A percentile compares a stretch with the other conserved stretches of the same genome.
Evolutionary conservation across 176 grass and related monocot species (phyloP).

Genomic region (Alopecurus myosuroides): DNA sequence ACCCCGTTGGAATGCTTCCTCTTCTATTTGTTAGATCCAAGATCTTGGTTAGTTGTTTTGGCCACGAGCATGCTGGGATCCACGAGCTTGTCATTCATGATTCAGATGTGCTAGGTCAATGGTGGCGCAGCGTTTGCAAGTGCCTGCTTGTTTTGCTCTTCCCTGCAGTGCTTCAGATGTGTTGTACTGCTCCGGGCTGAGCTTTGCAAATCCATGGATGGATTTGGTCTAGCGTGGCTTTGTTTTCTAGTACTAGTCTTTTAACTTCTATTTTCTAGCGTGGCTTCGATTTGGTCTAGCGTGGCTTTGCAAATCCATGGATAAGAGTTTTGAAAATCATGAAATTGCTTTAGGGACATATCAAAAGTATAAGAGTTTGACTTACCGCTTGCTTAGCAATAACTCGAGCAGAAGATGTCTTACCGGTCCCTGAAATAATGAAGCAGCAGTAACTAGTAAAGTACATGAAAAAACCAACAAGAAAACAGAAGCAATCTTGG

Average conservation of each 20-base stretch:
- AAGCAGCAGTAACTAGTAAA: slow-evolving; percentile 1
- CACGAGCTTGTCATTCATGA: too few relatives aligned
- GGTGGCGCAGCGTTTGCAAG: slow-evolving; percentile 31
- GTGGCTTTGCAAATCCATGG: too few relatives aligned
- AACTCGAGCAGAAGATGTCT: slow-evolving; percentile 91
- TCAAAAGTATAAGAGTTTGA: slow-evolving; percentile 14
- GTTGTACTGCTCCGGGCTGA: background rate
- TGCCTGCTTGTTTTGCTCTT: slow-evolving; percentile 10
- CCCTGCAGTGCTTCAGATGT: background rate
- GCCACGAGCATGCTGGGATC: too few relatives aligned
- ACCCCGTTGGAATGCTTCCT: too few relatives aligned
- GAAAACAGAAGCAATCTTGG: background rate
- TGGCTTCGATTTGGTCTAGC: too few relatives aligned
- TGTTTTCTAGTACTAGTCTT: background rate
- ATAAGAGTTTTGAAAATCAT: background rate
- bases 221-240: slow-evolving; percentile 10
- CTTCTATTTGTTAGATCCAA: too few relatives aligned
- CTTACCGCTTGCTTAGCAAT: slow-evolving; percentile 96
- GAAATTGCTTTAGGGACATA: background rate
- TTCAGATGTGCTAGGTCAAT: too few relatives aligned
- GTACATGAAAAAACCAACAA: background rate
- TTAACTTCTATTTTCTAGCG: background rate
- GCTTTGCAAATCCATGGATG: slow-evolving; percentile 27
- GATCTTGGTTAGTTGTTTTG: too few relatives aligned
- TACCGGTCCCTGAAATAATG: slow-evolving; percentile 66